phyloP scores from a whole-genome alignment of 2,329 filamentous ascomycete species.

The Phoma sp. region DNA sequence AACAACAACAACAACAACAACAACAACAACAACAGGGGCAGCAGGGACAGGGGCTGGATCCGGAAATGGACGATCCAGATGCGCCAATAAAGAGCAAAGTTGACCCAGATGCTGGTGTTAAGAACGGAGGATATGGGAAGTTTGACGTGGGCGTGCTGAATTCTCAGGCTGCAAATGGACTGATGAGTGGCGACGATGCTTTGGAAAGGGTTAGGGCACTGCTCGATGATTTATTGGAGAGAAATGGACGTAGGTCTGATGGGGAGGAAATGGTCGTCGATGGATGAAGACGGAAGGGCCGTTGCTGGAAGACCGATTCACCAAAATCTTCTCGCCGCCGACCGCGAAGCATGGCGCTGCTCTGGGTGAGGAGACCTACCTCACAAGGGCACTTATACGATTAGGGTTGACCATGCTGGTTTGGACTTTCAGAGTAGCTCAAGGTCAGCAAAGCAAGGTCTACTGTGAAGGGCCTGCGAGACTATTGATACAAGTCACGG shows the following conservation, averaged over 20 bases:
- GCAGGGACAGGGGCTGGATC: no score
- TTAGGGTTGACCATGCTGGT: no score
- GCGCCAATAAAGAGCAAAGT: no score
- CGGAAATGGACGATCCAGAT: no score
- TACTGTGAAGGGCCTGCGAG: no score
- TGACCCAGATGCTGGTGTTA: conserved; percentile 39
- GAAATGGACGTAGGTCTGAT: conserved; percentile 15
- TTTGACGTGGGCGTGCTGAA: conserved; percentile 91
- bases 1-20: no score
- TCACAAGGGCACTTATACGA: no score
- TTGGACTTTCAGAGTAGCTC: no score
- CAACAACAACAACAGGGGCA: no score
- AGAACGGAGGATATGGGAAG: conserved; percentile 56
- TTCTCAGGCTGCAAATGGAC: conserved; percentile 78
- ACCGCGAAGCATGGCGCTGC: neutral
- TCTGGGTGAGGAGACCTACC: no score
- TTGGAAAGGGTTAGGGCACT: conserved; percentile 68
- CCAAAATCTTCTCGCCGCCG: neutral
- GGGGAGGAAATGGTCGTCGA: conserved; percentile 30
- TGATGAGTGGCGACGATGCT: conserved; percentile 82
- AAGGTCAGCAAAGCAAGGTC: no score
- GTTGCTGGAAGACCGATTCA: neutral
- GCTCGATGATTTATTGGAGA: conserved; percentile 49
- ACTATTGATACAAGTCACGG: no score
- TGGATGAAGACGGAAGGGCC: conserved; percentile 14